Evolutionary conservation across 2,329 filamentous ascomycete genomes (phyloP).

Genomic region (Trichoderma breve): DNA sequence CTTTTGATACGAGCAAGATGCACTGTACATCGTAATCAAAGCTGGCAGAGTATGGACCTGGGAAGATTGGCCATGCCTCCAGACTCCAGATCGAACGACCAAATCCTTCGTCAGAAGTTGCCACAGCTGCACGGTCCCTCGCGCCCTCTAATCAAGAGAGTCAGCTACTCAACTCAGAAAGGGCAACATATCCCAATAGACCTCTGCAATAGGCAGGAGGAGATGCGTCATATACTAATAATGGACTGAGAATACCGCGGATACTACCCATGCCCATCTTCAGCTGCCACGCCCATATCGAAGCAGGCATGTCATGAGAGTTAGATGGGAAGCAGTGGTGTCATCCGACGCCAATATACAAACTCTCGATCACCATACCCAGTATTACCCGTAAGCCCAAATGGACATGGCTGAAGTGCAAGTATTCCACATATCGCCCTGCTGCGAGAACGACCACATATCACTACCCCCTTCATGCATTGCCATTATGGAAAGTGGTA

Average conservation of each 20-base stretch:
- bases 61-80: background rate
- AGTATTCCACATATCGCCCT: background rate
- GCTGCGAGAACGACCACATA: background rate
- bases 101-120: background rate
- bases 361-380: background rate
- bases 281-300: background rate
- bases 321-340: conserved; percentile 1
- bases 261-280: background rate
- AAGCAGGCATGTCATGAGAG: background rate
- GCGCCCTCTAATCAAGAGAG: background rate
- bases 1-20: background rate
- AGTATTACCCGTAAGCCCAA: background rate
- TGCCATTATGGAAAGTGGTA: background rate
- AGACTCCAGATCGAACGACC: background rate
- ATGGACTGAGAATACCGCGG: background rate
- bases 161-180: background rate
- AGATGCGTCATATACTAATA: background rate
- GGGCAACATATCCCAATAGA: background rate
- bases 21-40: background rate
- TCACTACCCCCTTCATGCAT: background rate
- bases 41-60: background rate
- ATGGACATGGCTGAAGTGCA: background rate
- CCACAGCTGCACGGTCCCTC: background rate
- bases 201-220: background rate
- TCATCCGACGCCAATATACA: conserved; percentile 12